Base-by-base conservation (phyloP, 1,139 yeast genomes). In the Pichia sp. region DNA sequence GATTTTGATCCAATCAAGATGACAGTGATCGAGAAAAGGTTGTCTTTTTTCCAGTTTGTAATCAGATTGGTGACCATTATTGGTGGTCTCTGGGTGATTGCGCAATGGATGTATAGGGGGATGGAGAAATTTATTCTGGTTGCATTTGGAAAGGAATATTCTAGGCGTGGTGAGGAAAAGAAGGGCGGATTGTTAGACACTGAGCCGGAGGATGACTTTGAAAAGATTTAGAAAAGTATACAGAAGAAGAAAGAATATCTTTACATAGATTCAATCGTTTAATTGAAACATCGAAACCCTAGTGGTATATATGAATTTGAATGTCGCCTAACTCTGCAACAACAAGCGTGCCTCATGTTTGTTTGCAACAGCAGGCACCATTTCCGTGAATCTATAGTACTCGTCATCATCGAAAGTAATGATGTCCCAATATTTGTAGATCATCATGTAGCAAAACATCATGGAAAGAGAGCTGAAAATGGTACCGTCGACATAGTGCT, bases 381-480 rank as follows among this genome's bases (percentile, higher is more conserved):
- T 55, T 48, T 63, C 66, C 7, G 69, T 64, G 47, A 56, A 60
- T 49, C 69, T 56, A 38, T 93, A 83, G 70, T 93, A 93, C 72
- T 93, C 99, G 65, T 92, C 81, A 69, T 93, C 98, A 66, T 93
- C 98, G 57, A 85, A 82, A n/a, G 98, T 93, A 54, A 93, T 86
- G 81, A 90, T 88, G 66, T 92, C 97, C 97, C 98, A 93, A 64
- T 84, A 89, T 72, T 93, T 92, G 75, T 90, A 92, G 55, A 92
- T 76, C 98, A 93, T 92, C 96, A 93, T 90, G 54, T 87, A 75
- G 7, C 96, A 79, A 65, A 90, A 87, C 51, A 90, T 69, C 67
- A 88, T 89, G 66, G 96, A 82, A 47, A 89, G 65, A 38, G 95
- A 79, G 29, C 92, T 95, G 66, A 92, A 88, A 68, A 92, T 87